Evolutionary conservation across 2,329 filamentous ascomycete genomes (phyloP), one percentile per base, ranked within the genome.

Genomic region (Alternaria atra): DNA sequence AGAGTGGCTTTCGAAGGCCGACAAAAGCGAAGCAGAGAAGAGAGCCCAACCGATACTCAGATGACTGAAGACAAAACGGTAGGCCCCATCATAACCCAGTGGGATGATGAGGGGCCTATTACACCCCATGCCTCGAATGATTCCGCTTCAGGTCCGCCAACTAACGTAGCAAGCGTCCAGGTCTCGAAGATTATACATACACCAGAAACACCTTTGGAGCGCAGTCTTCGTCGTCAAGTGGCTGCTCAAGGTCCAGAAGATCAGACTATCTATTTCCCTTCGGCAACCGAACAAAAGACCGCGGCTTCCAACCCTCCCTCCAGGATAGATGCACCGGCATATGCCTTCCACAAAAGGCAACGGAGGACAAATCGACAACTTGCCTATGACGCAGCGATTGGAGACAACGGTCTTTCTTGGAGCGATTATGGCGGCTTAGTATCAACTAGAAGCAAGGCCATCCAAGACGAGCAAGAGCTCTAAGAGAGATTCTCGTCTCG

Each of bases 401-500:
- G 73, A 6, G 65, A 64, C n/a, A 12, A 40, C 69, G 54, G 81
- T 77, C 25, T 85, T 17, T 75, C 71, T 9, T 79, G 77, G 64
- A 77, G 78, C 9, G 82, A 77, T 10, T 82, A 77, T 50, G 78
- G 80, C 8, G 81, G 80, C 4, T 69, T 84, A 29, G 72, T 83
- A 30, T 84, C 82, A 17, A 69, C 74, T 1, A 58, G 61, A 55
- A 66, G 58, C n/a, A 55, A 58, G 20, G 37, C 35, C 9, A 64
- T 58, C 13, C 54, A 56, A 23, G 61, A 72, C n/a, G 71, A 74
- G 52, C 52, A 57, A n/a, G 68, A 66, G 44, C 54, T 74, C 12
- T 72, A 34, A 58, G 34, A 55, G 55, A 52, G 46, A 62, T 34
- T 3, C 30, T 1, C 12, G 8, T 30, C 12, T 50, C 10, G 48